Conservation (phyloP, 768 basidiomycete species). For the Infundibulicybe gibba region DNA sequence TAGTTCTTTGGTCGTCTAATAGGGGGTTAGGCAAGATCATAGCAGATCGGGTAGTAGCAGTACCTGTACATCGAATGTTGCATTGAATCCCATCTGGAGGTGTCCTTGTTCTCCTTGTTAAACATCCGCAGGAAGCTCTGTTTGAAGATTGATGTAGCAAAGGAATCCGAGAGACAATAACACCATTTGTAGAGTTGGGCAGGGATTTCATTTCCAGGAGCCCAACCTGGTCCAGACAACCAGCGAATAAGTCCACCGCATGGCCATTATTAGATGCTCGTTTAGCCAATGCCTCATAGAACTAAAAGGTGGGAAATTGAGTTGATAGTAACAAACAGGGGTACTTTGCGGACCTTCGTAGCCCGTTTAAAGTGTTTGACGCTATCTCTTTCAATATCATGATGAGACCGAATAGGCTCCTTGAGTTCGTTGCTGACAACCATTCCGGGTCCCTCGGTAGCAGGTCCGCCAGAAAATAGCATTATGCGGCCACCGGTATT, state of each 20-base stretch:
- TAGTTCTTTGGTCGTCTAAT: conserved; percentile 94
- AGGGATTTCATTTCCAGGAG: conserved; percentile 96
- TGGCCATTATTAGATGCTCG: conserved; percentile 94
- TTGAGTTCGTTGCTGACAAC: conserved; percentile 94
- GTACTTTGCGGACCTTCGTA: conserved; percentile 63
- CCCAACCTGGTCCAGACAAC: conserved; percentile 97
- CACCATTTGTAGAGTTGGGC: conserved; percentile 94
- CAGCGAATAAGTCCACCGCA: conserved; percentile 92
- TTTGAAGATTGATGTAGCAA: conserved; percentile 98
- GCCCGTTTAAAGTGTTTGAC: conserved; percentile 98
- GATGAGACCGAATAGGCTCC: conserved; percentile 97
- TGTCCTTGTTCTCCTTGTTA: conserved; percentile 91
- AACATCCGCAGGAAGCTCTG: conserved; percentile 94
- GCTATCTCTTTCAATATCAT: conserved; percentile 96
- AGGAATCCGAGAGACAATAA: conserved; percentile 96
- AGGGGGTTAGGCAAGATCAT: not conserved
- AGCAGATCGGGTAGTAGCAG: conserved; percentile 4
- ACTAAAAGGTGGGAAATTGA: conserved; percentile 45
- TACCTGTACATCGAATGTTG: conserved; percentile 97
- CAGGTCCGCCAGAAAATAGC: conserved; percentile 93
- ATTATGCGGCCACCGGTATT: conserved; percentile 96
- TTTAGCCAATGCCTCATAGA: conserved; percentile 92
- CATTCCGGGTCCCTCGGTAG: conserved; percentile 95
- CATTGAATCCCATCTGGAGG: conserved; percentile 97
- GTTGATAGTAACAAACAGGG: not conserved